These are phyloP conservation scores for Daldinia decipiens DNA, from an alignment of 495 filamentous ascomycete species.

Conservation along the genomic window DNA sequence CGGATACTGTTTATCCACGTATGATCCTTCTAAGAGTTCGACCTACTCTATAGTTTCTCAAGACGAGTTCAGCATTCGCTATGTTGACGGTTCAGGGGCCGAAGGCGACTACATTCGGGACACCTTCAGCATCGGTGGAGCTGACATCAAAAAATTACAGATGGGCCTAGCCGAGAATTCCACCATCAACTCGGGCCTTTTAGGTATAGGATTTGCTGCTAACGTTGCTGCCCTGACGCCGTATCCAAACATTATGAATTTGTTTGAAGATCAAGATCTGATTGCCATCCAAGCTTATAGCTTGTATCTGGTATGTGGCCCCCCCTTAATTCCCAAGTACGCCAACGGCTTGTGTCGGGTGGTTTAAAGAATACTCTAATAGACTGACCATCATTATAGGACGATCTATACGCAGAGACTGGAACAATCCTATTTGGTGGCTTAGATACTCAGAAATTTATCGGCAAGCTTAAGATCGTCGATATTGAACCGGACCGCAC, in stretches of 20 bases:
- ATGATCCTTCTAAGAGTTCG: constrained; percentile 70
- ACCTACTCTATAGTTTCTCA: constrained; percentile 72
- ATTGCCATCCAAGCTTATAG: constrained; percentile 89
- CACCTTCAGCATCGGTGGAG: constrained; percentile 73
- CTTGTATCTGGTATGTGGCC: constrained; percentile 69
- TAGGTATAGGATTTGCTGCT: constrained; percentile 84
- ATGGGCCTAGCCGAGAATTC: constrained; percentile 83
- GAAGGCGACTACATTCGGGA: constrained; percentile 84
- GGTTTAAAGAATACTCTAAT: not conserved
- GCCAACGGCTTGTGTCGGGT: not conserved
- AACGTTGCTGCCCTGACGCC: constrained; percentile 73
- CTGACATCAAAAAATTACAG: constrained; percentile 72
- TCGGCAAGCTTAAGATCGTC: constrained; percentile 74
- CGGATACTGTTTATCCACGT: constrained; percentile 47
- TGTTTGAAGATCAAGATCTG: constrained; percentile 72
- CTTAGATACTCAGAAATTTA: constrained; percentile 85
- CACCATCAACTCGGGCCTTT: constrained; percentile 76
- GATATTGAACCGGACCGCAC: constrained; percentile 65
- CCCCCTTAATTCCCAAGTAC: not conserved
- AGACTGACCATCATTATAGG: constrained; percentile 32
- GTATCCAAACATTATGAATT: constrained; percentile 83
- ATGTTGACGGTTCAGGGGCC: constrained; percentile 74
- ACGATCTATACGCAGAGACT: constrained; percentile 67
- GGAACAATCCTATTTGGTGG: constrained; percentile 93
- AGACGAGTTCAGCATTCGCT: constrained; percentile 79